Conservation (phyloP, 2,329 filamentous ascomycete genomes). For the Colletotrichum sp. region DNA sequence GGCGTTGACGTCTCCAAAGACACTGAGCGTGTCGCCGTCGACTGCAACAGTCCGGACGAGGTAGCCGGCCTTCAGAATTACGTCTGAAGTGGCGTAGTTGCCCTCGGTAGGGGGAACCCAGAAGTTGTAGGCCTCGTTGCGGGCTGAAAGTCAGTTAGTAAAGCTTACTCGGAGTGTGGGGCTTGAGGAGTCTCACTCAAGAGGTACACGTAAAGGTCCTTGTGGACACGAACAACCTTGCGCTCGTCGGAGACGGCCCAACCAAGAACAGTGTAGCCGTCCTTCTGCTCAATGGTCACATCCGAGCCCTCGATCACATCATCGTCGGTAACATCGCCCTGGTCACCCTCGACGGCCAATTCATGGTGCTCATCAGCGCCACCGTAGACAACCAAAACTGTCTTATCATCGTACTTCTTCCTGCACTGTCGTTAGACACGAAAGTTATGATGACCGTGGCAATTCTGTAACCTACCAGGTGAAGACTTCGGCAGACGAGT, state of each 20-base stretch:
- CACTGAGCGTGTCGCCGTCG: conserved; percentile 23
- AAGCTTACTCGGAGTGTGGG: neutral
- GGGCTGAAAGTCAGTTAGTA: conserved; percentile 2
- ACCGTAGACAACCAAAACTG: conserved; percentile 65
- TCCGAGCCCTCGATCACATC: conserved; percentile 16
- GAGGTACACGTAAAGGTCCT: conserved; percentile 14
- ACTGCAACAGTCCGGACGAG: conserved; percentile 23
- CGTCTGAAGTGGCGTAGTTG: conserved; percentile 23
- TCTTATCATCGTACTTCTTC: conserved; percentile 64
- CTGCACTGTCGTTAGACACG: no score
- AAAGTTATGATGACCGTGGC: no score
- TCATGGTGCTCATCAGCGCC: conserved; percentile 65
- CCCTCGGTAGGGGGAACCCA: conserved; percentile 24
- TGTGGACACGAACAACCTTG: conserved; percentile 17
- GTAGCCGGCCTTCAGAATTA: conserved; percentile 28
- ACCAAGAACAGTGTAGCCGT: conserved; percentile 16
- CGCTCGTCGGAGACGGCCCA: conserved; percentile 21
- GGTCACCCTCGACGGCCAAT: conserved; percentile 45
- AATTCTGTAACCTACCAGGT: conserved; percentile 45
- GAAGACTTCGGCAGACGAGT: conserved; percentile 70
- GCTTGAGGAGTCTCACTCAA: conserved; percentile 31
- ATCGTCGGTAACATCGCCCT: neutral
- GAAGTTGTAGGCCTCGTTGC: conserved; percentile 29
- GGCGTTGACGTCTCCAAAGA: conserved; percentile 26
- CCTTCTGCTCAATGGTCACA: conserved; percentile 3